Percentiles rank a stretch among this genome's conserved stretches.
Evolutionary conservation across 164 flowering plant species (phyloP).

Genomic region (Amborella trichopoda): DNA sequence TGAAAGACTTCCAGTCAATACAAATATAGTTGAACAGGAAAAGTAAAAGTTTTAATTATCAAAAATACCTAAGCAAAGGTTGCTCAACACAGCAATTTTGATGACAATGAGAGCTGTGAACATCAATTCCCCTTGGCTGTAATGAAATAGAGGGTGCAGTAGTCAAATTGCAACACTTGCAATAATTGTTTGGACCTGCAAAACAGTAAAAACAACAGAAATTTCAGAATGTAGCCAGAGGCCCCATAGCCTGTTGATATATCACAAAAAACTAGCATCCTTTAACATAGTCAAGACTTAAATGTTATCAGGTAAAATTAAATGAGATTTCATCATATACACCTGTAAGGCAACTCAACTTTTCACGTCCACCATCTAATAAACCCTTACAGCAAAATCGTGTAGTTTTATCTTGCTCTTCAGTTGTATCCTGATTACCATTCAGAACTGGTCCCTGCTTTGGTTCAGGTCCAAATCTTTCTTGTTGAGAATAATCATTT

Average conservation of each 20-base stretch:
- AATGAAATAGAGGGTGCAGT: constrained; percentile 11
- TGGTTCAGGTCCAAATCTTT: constrained; percentile 7
- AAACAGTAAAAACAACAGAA: not conserved
- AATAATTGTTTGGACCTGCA: constrained; percentile 21
- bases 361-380: constrained; percentile 9
- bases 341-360: constrained; percentile 17
- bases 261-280: too few relatives aligned
- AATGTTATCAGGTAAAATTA: too few relatives aligned
- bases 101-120: constrained; percentile 9
- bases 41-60: too few relatives aligned
- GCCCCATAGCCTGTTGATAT: too few relatives aligned
- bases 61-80: constrained; percentile 21
- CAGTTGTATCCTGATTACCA: constrained; percentile 11
- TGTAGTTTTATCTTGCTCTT: constrained; percentile 6
- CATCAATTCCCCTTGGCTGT: constrained; percentile 14
- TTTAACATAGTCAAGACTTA: too few relatives aligned
- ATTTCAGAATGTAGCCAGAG: not conserved
- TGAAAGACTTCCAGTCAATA: too few relatives aligned
- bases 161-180: constrained; percentile 12
- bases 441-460: constrained; percentile 7
- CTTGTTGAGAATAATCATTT: constrained; percentile 7
- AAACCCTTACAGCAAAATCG: constrained; percentile 12
- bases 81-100: constrained; percentile 11
- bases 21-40: too few relatives aligned
- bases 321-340: too few relatives aligned